Conservation (phyloP, 768 basidiomycete genomes). For the Myochromella boudieri region DNA sequence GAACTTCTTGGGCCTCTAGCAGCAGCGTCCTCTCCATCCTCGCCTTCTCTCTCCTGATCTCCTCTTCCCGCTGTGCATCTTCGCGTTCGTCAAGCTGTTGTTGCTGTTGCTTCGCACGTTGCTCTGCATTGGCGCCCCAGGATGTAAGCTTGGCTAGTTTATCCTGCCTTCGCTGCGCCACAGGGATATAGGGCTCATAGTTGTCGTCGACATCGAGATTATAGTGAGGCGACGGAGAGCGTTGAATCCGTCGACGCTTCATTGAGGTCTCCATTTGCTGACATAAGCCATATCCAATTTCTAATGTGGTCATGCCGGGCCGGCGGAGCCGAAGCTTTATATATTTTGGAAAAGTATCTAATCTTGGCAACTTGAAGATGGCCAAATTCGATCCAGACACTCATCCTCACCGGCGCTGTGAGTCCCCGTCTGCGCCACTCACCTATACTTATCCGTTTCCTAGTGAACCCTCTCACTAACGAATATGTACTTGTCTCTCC, state of each 20-base stretch:
- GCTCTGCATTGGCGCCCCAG: conserved; percentile 53
- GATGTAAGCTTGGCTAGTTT: conserved; percentile 76
- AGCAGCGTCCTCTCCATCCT: conserved; percentile 86
- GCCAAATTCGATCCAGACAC: conserved; percentile 53
- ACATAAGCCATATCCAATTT: conserved; percentile 3
- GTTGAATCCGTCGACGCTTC: conserved; percentile 54
- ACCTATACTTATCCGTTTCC: neutral
- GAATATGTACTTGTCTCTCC: conserved; percentile 84
- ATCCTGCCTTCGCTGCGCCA: conserved; percentile 80
- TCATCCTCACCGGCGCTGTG: conserved; percentile 74
- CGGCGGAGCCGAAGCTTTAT: neutral
- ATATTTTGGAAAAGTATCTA: neutral
- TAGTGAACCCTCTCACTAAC: conserved; percentile 80
- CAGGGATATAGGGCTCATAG: conserved; percentile 86
- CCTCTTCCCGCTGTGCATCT: conserved; percentile 52
- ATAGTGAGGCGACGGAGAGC: conserved; percentile 60
- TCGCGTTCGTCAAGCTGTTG: neutral
- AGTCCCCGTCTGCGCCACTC: conserved; percentile 22
- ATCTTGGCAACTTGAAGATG: conserved; percentile 1
- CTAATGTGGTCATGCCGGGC: neutral
- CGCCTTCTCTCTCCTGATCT: conserved; percentile 67
- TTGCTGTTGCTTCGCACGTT: conserved; percentile 22
- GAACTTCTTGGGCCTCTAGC: conserved; percentile 94
- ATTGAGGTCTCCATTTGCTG: conserved; percentile 34
- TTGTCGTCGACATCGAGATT: conserved; percentile 62